Evolutionary conservation across 371 early-diverging fungal genomes (phyloP).

Genomic region (Mucor velutinosus): DNA sequence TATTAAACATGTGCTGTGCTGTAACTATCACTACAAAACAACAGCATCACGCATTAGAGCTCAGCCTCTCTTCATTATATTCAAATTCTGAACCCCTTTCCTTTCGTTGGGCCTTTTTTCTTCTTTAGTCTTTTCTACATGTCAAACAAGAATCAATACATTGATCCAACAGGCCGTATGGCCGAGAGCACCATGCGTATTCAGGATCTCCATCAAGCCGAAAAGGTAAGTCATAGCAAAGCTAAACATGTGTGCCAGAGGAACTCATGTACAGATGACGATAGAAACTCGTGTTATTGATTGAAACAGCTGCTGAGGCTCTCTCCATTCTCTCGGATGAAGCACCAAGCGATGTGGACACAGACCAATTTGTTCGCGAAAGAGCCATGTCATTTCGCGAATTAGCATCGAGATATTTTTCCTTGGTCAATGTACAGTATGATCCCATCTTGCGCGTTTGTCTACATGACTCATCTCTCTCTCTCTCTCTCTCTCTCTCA

Average conservation of each 20-base stretch:
- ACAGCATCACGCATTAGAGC: not conserved
- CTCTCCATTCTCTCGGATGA: slow-evolving; percentile 39
- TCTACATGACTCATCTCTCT: not conserved
- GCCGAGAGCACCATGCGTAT: slow-evolving; percentile 49
- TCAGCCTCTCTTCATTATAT: not conserved
- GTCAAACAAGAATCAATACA: slow-evolving; percentile 9
- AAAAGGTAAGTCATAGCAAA: slow-evolving; percentile 29
- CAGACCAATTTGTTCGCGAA: slow-evolving; percentile 33
- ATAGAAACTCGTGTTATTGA: slow-evolving; percentile 46
- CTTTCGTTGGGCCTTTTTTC: not conserved
- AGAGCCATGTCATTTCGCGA: slow-evolving; percentile 30
- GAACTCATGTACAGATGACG: too few relatives aligned
- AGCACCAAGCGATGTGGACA: slow-evolving; percentile 25
- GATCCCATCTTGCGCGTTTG: not conserved
- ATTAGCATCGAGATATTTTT: slow-evolving; percentile 41
- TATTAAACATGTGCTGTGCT: not conserved
- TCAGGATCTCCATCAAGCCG: slow-evolving; percentile 42
- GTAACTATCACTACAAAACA: not conserved
- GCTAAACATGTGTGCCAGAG: too few relatives aligned
- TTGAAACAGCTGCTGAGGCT: slow-evolving; percentile 49
- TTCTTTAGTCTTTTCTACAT: not conserved
- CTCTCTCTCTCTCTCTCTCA: not conserved
- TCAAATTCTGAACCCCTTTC: not conserved
- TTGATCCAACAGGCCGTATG: slow-evolving; percentile 24
- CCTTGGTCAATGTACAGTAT: slow-evolving; percentile 42